A percentile compares a stretch with the other conserved stretches of the same genome.
Evolutionary conservation across 371 early-diverging fungal species (phyloP).

Genomic region (Circinella umbellata): DNA sequence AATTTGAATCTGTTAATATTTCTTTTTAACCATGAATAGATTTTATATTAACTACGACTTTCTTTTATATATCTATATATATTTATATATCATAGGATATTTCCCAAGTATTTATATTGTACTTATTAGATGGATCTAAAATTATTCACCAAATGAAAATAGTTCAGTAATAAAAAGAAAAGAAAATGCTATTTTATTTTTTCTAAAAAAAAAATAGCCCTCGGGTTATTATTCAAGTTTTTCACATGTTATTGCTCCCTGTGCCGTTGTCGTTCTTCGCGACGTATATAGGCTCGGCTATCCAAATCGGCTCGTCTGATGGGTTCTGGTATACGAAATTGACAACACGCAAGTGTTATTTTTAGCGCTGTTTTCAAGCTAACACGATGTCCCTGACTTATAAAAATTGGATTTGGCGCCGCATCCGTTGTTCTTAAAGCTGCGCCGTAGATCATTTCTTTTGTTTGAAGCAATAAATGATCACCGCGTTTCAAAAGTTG

Average conservation of each 20-base stretch:
- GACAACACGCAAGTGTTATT: conserved; percentile 65
- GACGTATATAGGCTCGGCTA: conserved; percentile 51
- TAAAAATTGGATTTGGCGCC: conserved; percentile 84
- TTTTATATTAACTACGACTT: too few relatives aligned
- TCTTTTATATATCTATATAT: too few relatives aligned
- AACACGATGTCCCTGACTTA: conserved; percentile 84
- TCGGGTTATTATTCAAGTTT: too few relatives aligned
- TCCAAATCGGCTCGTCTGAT: conserved; percentile 84
- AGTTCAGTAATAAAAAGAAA: too few relatives aligned
- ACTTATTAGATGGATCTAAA: too few relatives aligned
- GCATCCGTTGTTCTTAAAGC: conserved; percentile 50
- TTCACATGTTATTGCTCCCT: not conserved
- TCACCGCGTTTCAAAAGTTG: conserved; percentile 46
- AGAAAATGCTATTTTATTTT: too few relatives aligned
- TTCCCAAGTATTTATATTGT: too few relatives aligned
- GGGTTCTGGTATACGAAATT: conserved; percentile 88
- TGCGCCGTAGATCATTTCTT: conserved; percentile 63
- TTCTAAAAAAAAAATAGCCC: too few relatives aligned
- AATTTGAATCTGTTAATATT: too few relatives aligned
- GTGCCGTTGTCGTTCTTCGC: not conserved
- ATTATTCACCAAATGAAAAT: too few relatives aligned
- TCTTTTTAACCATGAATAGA: too few relatives aligned
- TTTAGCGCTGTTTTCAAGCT: conserved; percentile 69
- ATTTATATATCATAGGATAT: too few relatives aligned
- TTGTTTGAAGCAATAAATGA: conserved; percentile 42